Evolutionary conservation across 345 rosid genomes (phyloP).

Genomic region (Noccaea bulbosa): DNA sequence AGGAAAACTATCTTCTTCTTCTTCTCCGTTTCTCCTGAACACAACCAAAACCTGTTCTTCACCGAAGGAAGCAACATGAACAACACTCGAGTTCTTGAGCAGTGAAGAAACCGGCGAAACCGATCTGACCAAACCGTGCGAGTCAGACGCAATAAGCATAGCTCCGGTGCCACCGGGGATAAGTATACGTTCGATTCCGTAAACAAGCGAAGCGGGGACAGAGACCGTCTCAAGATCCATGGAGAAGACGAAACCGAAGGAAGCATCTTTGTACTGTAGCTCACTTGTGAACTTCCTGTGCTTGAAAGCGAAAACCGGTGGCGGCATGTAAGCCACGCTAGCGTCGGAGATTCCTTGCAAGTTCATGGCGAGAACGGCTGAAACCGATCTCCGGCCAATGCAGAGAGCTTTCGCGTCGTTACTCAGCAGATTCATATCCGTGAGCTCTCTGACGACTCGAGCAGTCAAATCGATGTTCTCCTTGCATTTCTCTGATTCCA

Average conservation of each 20-base stretch:
- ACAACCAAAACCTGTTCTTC: constrained; percentile 66
- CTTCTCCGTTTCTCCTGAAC: constrained; percentile 55
- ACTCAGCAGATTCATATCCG: constrained; percentile 52
- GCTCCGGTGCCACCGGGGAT: constrained; percentile 83
- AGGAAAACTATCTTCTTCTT: constrained; percentile 39
- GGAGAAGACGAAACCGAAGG: constrained; percentile 76
- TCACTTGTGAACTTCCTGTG: constrained; percentile 60
- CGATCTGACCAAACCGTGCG: constrained; percentile 65
- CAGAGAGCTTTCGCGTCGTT: constrained; percentile 64
- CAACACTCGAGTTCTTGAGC: constrained; percentile 66
- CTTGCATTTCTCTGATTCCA: constrained; percentile 50
- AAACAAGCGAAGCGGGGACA: constrained; percentile 79
- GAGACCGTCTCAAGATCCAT: constrained; percentile 60
- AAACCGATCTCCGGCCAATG: constrained; percentile 70
- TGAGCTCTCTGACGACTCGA: constrained; percentile 60
- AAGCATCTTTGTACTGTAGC: constrained; percentile 58
- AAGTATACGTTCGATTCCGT: constrained; percentile 83
- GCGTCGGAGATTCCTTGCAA: constrained; percentile 60
- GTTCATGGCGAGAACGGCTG: constrained; percentile 59
- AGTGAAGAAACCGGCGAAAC: constrained; percentile 76
- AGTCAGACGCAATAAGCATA: constrained; percentile 60
- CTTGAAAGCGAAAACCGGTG: constrained; percentile 65
- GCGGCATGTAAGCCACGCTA: constrained; percentile 51
- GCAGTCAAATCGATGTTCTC: constrained; percentile 56
- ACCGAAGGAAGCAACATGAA: constrained; percentile 63